phyloP scores from a whole-genome alignment of 2,329 filamentous ascomycete genomes.

The Clonostachys rhizophaga region DNA sequence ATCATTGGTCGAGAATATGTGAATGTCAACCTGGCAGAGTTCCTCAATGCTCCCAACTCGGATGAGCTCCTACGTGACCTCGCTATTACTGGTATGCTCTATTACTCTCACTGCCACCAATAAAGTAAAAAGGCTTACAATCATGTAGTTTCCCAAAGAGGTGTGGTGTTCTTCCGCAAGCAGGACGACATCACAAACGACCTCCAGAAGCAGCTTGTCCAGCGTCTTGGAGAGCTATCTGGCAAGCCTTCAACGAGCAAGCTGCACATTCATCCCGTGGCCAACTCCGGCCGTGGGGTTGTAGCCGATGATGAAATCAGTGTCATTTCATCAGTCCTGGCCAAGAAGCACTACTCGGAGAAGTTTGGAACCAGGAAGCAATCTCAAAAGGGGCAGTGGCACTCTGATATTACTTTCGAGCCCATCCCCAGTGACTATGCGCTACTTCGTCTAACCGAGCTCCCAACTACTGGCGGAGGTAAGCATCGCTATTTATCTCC shows the following conservation, averaged over 20 bases:
- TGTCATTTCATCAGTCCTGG: slow-evolving; percentile 54
- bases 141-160: slow-evolving; percentile 54
- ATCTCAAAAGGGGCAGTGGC: slow-evolving; percentile 42
- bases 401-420: slow-evolving; percentile 64
- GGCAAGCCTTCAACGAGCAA: slow-evolving; percentile 51
- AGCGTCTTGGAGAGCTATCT: slow-evolving; percentile 52
- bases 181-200: slow-evolving; percentile 58
- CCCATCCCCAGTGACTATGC: slow-evolving; percentile 60
- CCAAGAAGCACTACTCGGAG: slow-evolving; percentile 41
- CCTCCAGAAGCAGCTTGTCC: slow-evolving; percentile 61
- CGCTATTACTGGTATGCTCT: slow-evolving; percentile 58
- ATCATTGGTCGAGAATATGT: slow-evolving; percentile 58
- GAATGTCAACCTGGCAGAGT: slow-evolving; percentile 54
- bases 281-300: slow-evolving; percentile 45
- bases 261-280: slow-evolving; percentile 57
- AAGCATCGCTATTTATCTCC: slow-evolving; percentile 9
- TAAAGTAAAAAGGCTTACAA: not conserved
- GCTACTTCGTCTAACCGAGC: slow-evolving; percentile 44
- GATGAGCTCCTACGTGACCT: slow-evolving; percentile 62
- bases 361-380: slow-evolving; percentile 31
- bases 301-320: slow-evolving; percentile 56
- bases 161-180: slow-evolving; percentile 66
- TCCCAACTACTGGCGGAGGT: slow-evolving; percentile 51
- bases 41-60: slow-evolving; percentile 54
- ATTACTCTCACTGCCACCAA: too few relatives aligned